Evolutionary conservation across 2,329 filamentous ascomycete species (phyloP).

Genomic region (Neophaeococcomyces aloes): DNA sequence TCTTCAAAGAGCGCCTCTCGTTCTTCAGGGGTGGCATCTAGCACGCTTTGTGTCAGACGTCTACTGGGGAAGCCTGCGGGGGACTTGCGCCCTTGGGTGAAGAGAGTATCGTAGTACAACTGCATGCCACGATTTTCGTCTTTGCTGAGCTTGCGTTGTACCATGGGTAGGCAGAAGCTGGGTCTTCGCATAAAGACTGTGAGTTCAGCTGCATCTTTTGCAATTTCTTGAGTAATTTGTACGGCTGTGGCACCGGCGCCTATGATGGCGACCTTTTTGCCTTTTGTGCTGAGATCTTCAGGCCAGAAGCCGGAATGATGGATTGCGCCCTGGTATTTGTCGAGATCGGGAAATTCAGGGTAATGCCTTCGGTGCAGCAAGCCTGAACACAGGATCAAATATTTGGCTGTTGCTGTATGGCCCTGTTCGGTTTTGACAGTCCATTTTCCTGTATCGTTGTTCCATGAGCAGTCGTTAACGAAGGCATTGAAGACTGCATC

Average conservation of each 20-base stretch:
- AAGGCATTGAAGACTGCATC: conserved; percentile 27
- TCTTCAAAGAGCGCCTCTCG: conserved; percentile 39
- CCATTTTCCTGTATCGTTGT: conserved; percentile 28
- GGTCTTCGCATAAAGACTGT: conserved; percentile 52
- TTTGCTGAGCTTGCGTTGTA: conserved; percentile 36
- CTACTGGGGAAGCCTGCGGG: conserved; percentile 52
- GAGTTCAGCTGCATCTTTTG: conserved; percentile 42
- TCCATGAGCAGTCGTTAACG: conserved; percentile 29
- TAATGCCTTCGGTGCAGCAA: conserved; percentile 41
- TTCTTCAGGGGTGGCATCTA: conserved; percentile 14
- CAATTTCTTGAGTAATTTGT: conserved; percentile 53
- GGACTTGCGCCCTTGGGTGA: conserved; percentile 39
- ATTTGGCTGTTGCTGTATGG: conserved; percentile 14
- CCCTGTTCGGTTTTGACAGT: conserved; percentile 31
- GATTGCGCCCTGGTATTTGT: conserved; percentile 48
- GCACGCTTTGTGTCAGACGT: conserved; percentile 35
- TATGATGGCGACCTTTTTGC: conserved; percentile 53
- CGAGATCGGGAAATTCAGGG: conserved; percentile 50
- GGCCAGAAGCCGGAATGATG: conserved; percentile 54
- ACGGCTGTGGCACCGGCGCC: conserved; percentile 56
- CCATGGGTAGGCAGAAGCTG: conserved; percentile 55
- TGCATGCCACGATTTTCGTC: conserved; percentile 43
- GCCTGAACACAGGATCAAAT: conserved; percentile 23
- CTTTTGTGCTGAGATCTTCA: conserved; percentile 42
- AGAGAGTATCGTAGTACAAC: conserved; percentile 42